Base-by-base conservation (phyloP, 2,329 filamentous ascomycete species). In the Tolypocladium nubicola region DNA sequence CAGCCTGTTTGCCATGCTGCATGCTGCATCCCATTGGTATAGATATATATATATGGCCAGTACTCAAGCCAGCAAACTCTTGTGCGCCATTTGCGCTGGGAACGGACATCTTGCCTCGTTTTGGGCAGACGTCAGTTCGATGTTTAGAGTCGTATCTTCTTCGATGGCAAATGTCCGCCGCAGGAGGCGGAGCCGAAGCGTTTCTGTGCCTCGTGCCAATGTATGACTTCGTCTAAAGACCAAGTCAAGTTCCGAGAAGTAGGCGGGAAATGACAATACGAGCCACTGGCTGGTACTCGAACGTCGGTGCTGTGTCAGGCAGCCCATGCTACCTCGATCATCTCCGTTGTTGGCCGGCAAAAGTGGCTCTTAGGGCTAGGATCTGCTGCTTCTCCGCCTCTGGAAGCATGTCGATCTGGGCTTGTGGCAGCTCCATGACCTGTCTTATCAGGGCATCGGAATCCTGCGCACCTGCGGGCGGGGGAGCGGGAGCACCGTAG, bases 361-460 rank as follows among this genome's bases (percentile, higher is more conserved):
- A 79, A 57, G 82, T 79, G 62, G 87, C 85, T 56, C 90, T 80
- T 57, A 97, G 75, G 41, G 86, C 79, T 75, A 96, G 81, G 57
- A 97, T 87, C 71, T 97, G 90, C 60, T 83, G 82, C 56, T 88
- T 80, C 66, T 94, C 87, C 23, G 83, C 81, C 41, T 90, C 87
- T 7, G 88, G 85, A 53, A 97, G 76, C 66, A 84, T 82, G 68
- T 93, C 87, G 64, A 97, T 91, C 57, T 89, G 84, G 58, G 89
- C 81, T 66, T 89, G 87, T 2, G 90, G 83, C 75, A 97, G 84
- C 56, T 81, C 83, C 76, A 97, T 79, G 53, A 97, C 88, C 65
- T 91, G 88, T 61, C 88, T 83, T 70, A 96, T 85, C 56, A 96
- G 79, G 49, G 86, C 84, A 53, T 89, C 85, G 47, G 88, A 83